Percentiles rank a stretch among this genome's conserved stretches.
Conservation (phyloP, 2,329 filamentous ascomycete species). For the Elsinoe arachidis region DNA sequence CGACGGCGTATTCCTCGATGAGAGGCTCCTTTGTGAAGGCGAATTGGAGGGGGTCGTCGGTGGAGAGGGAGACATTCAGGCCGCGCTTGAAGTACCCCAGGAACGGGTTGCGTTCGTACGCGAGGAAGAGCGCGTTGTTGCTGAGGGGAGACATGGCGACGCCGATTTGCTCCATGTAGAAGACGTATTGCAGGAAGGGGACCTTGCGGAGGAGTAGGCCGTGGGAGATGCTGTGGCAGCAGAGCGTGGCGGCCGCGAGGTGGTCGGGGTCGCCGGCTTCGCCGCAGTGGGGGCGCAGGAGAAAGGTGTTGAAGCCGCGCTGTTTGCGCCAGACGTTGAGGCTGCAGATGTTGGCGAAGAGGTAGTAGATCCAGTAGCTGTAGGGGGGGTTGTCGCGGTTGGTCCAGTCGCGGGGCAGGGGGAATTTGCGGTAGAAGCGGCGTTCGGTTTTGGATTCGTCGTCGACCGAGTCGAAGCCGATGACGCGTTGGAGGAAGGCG, state of each 20-base stretch:
- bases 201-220: slow-evolving; percentile 88
- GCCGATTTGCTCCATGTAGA: slow-evolving; percentile 95
- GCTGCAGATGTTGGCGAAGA: slow-evolving; percentile 88
- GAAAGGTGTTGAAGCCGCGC: slow-evolving; percentile 91
- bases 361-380: slow-evolving; percentile 97
- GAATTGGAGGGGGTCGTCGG: slow-evolving; percentile 94
- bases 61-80: slow-evolving; percentile 90
- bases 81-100: slow-evolving; percentile 91
- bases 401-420: slow-evolving; percentile 78
- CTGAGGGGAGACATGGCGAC: slow-evolving; percentile 99
- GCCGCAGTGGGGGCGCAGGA: slow-evolving; percentile 87
- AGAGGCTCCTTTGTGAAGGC: slow-evolving; percentile 97
- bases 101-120: slow-evolving; percentile 95
- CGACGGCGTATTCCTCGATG: slow-evolving; percentile 96
- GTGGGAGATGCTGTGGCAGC: slow-evolving; percentile 95
- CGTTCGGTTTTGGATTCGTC: slow-evolving; percentile 96
- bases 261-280: slow-evolving; percentile 97
- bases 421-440: slow-evolving; percentile 91
- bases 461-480: slow-evolving; percentile 95
- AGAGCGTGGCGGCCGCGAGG: slow-evolving; percentile 80
- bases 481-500: slow-evolving; percentile 85
- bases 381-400: slow-evolving; percentile 95
- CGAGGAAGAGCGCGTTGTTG: slow-evolving; percentile 93
- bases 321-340: slow-evolving; percentile 86
- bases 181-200: slow-evolving; percentile 88